Base-by-base conservation (phyloP, 306 rosid genomes). In the Inga laurina region DNA sequence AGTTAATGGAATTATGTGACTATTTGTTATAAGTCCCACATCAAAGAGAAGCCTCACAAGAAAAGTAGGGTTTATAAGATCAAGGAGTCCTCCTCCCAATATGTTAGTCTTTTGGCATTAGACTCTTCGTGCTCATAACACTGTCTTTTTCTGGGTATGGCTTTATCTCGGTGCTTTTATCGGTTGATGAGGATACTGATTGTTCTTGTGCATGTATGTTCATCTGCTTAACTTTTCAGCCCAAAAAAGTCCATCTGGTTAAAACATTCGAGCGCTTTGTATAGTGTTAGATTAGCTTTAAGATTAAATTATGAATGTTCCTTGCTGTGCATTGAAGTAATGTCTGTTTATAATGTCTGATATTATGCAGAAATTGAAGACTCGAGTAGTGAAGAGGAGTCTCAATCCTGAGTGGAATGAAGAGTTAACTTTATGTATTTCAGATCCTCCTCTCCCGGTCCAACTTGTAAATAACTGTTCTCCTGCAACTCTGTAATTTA, bases 361-460 rank as follows among this genome's bases (percentile, higher is more conserved):
- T 6, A 39, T 6, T 5, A 39, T 79, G 87, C 88, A 94, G 97
- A 94, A 91, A 77, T 75, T 95, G 90, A 95, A 89, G 89, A 95
- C 98, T 79, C 82, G 85, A 12, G 97, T 91, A 14, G 84, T 93
- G 62, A 88, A 84, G 73, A 81, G 87, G 85, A 88, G 81, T 82
- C 52, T 89, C 80, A 93, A 95, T 77, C 98, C 98, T 1, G 96
- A 88, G 71, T 95, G 98, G 98, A 88, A 93, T 52, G 98, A 95
- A 66, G 83, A 84, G 27, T 82, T 95, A 87, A 95, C 98, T 27
- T 86, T 95, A 72, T 88, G 91, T 0, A 61, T 95, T 75, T 10
- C 90, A n/a, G 97, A 95, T 56, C 91, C 97, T 34, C 88, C 11
- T 82, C 72, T 86, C 27, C 91, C 96, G 0, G 61, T 93, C 54